These are phyloP conservation scores for Trichoderma guizhouense DNA, from an alignment of 2,329 filamentous ascomycete genomes.

Conservation along the genomic window DNA sequence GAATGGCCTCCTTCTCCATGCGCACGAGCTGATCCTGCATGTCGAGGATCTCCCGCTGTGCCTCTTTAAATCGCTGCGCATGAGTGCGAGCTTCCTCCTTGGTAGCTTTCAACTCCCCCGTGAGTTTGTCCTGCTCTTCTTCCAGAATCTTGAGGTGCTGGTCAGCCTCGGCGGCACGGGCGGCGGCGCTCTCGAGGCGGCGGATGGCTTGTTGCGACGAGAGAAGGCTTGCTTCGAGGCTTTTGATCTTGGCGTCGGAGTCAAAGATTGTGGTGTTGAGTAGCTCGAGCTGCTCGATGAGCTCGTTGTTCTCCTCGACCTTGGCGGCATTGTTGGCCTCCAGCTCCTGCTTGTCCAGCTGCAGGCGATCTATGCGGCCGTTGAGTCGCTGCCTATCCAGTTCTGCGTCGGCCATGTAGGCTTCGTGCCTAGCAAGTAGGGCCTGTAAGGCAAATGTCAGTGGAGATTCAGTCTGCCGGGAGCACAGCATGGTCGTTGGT, in stretches of 20 bases:
- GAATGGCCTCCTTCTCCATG: slow-evolving; percentile 78
- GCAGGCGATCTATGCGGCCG: slow-evolving; percentile 69
- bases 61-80: slow-evolving; percentile 77
- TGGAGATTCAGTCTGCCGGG: slow-evolving; percentile 39
- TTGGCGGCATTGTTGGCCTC: slow-evolving; percentile 74
- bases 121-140: slow-evolving; percentile 71
- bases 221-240: slow-evolving; percentile 71
- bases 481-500: neutral
- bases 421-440: slow-evolving; percentile 85
- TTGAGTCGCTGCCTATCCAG: slow-evolving; percentile 73
- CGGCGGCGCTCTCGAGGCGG: slow-evolving; percentile 68
- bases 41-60: slow-evolving; percentile 72
- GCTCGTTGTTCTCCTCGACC: slow-evolving; percentile 75
- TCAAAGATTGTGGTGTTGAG: slow-evolving; percentile 76
- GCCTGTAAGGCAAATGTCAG: slow-evolving; percentile 80
- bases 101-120: slow-evolving; percentile 62
- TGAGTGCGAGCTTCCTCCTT: slow-evolving; percentile 76
- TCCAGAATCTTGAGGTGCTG: slow-evolving; percentile 76
- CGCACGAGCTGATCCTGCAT: slow-evolving; percentile 84
- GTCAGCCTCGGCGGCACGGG: slow-evolving; percentile 75
- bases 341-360: slow-evolving; percentile 68
- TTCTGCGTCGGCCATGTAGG: slow-evolving; percentile 90
- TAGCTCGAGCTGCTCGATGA: slow-evolving; percentile 80
- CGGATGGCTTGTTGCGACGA: slow-evolving; percentile 75
- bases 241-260: slow-evolving; percentile 75